phyloP scores from a whole-genome alignment of 805 yeast genomes.

The Ogataea allantospora region DNA sequence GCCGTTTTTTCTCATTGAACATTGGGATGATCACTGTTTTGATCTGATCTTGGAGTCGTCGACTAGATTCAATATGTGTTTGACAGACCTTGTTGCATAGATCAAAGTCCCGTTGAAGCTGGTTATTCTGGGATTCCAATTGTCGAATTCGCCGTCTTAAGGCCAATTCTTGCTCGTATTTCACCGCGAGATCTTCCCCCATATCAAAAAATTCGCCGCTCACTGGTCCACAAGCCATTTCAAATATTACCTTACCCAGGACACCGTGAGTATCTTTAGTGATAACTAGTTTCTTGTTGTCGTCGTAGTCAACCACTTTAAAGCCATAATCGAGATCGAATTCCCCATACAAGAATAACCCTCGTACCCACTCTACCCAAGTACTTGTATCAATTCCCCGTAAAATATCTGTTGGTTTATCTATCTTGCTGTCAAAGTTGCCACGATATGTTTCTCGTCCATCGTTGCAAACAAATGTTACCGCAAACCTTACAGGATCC shows the following conservation, averaged over 20 bases:
- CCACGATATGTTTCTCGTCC: constrained; percentile 9
- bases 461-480: constrained; percentile 15
- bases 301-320: constrained; percentile 5
- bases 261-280: constrained; percentile 15
- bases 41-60: constrained; percentile 7
- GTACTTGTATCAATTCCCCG: constrained; percentile 4
- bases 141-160: constrained; percentile 8
- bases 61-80: constrained; percentile 3
- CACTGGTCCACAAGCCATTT: constrained; percentile 8
- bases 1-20: constrained; percentile 21
- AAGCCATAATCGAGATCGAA: constrained; percentile 14
- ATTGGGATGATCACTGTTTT: constrained; percentile 17
- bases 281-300: constrained; percentile 7
- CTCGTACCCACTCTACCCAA: constrained; percentile 15
- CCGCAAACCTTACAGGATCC: constrained; percentile 3
- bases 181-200: constrained; percentile 13
- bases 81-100: constrained; percentile 9
- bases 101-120: constrained; percentile 8
- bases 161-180: constrained; percentile 16
- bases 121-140: constrained; percentile 6
- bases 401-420: constrained; percentile 1
- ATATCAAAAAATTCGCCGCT: constrained; percentile 13
- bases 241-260: constrained; percentile 16
- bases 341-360: constrained; percentile 10
- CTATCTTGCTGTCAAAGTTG: background rate